phyloP scores from a whole-genome alignment of 768 basidiomycete species.

The Russula sp. region DNA sequence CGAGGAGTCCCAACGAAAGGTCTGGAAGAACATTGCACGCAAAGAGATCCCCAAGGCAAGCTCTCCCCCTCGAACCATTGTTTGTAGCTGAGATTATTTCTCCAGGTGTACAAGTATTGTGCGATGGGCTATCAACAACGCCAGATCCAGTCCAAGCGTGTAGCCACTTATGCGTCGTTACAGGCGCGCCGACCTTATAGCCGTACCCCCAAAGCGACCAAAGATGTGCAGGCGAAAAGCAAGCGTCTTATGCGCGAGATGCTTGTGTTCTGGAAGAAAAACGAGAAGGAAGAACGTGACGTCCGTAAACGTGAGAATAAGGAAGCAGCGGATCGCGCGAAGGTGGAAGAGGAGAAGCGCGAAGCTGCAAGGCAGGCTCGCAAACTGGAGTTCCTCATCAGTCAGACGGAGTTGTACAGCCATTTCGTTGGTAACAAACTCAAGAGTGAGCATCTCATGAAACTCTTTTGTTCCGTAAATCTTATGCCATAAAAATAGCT shows the following conservation, averaged over 20 bases:
- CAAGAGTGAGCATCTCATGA: slow-evolving; percentile 56
- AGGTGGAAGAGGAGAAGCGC: slow-evolving; percentile 87
- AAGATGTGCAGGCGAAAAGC: slow-evolving; percentile 80
- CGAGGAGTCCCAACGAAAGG: slow-evolving; percentile 82
- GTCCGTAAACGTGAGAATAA: slow-evolving; percentile 91
- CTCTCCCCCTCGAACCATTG: background rate
- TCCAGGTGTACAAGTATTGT: slow-evolving; percentile 78
- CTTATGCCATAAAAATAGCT: slow-evolving; percentile 45
- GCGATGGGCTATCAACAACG: slow-evolving; percentile 62
- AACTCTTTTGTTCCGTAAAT: slow-evolving; percentile 8
- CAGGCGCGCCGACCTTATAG: slow-evolving; percentile 76
- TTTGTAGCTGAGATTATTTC: slow-evolving; percentile 7
- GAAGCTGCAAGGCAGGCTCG: slow-evolving; percentile 92
- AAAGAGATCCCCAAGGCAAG: slow-evolving; percentile 79
- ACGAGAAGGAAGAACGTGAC: slow-evolving; percentile 94
- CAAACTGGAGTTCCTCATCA: slow-evolving; percentile 97
- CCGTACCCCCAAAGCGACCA: slow-evolving; percentile 71
- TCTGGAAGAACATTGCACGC: slow-evolving; percentile 86
- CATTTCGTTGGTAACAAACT: slow-evolving; percentile 99
- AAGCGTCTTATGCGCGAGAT: slow-evolving; percentile 93
- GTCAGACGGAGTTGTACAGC: slow-evolving; percentile 96
- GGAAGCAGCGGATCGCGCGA: slow-evolving; percentile 84
- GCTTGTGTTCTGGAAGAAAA: slow-evolving; percentile 97
- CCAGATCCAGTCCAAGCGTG: slow-evolving; percentile 67
- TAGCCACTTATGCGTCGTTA: slow-evolving; percentile 69